Evolutionary conservation across 176 grass and related monocot genomes (phyloP).

Genomic region (Lolium multiflorum): DNA sequence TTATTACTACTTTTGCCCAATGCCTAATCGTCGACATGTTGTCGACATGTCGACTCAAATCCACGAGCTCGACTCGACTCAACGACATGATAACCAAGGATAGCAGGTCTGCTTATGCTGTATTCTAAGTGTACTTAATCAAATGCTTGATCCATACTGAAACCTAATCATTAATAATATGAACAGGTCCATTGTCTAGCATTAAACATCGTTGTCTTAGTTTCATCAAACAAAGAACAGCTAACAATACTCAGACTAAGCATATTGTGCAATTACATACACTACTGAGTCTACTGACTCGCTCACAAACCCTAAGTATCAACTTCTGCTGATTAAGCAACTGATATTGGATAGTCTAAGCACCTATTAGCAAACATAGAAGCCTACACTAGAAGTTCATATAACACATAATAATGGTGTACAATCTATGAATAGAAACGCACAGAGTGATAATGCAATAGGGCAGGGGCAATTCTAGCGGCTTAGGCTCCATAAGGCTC

Average conservation of each 20-base stretch:
- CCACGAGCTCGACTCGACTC: no score
- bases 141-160: not conserved
- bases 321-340: not conserved
- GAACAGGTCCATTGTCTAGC: constrained; percentile 10
- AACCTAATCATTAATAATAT: not conserved
- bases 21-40: no score
- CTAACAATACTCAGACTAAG: not conserved
- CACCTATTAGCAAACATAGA: not conserved
- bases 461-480: not conserved
- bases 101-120: not conserved
- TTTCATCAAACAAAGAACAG: constrained; percentile 9
- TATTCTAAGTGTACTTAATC: not conserved
- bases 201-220: not conserved
- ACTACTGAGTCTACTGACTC: not conserved
- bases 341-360: not conserved
- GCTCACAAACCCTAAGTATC: not conserved
- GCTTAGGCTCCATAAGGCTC: not conserved
- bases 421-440: not conserved
- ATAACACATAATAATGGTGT: not conserved
- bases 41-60: no score
- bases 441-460: not conserved
- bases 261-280: constrained; percentile 1
- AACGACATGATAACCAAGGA: not conserved
- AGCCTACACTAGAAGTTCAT: not conserved
- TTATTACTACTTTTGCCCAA: no score